These are phyloP conservation scores for Dothiorella sarmentorum DNA, from an alignment of 2,329 filamentous ascomycete genomes.

Conservation along the genomic window DNA sequence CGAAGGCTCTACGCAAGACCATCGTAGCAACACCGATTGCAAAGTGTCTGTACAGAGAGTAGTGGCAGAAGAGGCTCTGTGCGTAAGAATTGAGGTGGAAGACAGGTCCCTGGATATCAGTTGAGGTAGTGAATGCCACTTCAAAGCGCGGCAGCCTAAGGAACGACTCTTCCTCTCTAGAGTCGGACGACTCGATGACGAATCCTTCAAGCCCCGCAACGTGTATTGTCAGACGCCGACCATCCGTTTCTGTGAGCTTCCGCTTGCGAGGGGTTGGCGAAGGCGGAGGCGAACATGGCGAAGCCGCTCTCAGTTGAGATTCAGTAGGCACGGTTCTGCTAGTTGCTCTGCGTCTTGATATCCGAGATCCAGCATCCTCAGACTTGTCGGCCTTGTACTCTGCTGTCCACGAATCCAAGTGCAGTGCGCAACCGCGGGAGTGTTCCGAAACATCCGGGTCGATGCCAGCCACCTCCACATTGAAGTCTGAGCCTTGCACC, in stretches of 20 bases:
- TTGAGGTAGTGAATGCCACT: slow-evolving; percentile 76
- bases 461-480: slow-evolving; percentile 83
- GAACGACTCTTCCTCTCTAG: slow-evolving; percentile 81
- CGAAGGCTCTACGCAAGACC: slow-evolving; percentile 57
- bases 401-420: slow-evolving; percentile 81
- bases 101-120: slow-evolving; percentile 80
- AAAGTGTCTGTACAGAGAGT: slow-evolving; percentile 92
- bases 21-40: slow-evolving; percentile 76
- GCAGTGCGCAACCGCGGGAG: slow-evolving; percentile 76
- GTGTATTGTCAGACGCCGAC: slow-evolving; percentile 75
- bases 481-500: slow-evolving; percentile 84
- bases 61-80: slow-evolving; percentile 75
- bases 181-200: slow-evolving; percentile 82
- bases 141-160: slow-evolving; percentile 83
- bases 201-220: slow-evolving; percentile 82
- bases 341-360: slow-evolving; percentile 65
- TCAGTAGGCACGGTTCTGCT: slow-evolving; percentile 62
- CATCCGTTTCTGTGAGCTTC: slow-evolving; percentile 60
- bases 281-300: slow-evolving; percentile 44
- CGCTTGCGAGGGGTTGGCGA: slow-evolving; percentile 49
- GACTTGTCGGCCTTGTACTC: slow-evolving; percentile 83
- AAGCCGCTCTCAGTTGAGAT: slow-evolving; percentile 54
- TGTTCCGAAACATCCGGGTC: slow-evolving; percentile 80
- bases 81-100: slow-evolving; percentile 83
- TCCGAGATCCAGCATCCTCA: slow-evolving; percentile 59